phyloP scores from a whole-genome alignment of 768 basidiomycete species.

The Paxillus ammoniavirescens region DNA sequence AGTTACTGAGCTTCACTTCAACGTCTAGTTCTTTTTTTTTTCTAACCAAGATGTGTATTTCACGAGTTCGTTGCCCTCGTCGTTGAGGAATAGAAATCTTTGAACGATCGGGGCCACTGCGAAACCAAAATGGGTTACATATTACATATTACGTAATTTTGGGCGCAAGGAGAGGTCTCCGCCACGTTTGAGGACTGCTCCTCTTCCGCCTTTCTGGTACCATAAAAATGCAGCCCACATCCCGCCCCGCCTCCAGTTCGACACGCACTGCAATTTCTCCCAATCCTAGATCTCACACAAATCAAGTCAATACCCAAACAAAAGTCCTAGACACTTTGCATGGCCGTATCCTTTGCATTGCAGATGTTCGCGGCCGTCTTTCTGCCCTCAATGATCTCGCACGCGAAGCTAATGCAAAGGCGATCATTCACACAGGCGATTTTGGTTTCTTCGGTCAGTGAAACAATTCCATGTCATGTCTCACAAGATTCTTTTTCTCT shows the following conservation, averaged over 20 bases:
- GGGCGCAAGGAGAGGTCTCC: background rate
- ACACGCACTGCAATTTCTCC: slow-evolving; percentile 59
- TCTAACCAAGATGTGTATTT: slow-evolving; percentile 5
- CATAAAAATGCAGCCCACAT: slow-evolving; percentile 50
- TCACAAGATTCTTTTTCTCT: slow-evolving; percentile 4
- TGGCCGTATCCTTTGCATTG: slow-evolving; percentile 90
- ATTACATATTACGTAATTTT: slow-evolving; percentile 33
- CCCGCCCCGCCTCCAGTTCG: slow-evolving; percentile 60
- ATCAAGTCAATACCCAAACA: slow-evolving; percentile 70
- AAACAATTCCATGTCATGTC: slow-evolving; percentile 3
- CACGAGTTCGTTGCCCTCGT: slow-evolving; percentile 27
- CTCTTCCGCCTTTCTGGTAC: slow-evolving; percentile 19
- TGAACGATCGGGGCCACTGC: background rate
- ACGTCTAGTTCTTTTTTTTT: background rate
- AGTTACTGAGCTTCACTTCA: background rate
- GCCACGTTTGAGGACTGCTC: slow-evolving; percentile 7
- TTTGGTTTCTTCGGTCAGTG: slow-evolving; percentile 93
- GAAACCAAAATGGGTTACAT: slow-evolving; percentile 22
- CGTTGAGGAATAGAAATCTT: background rate
- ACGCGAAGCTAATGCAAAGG: slow-evolving; percentile 82
- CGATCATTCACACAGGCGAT: slow-evolving; percentile 96
- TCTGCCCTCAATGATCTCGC: slow-evolving; percentile 90
- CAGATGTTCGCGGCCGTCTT: slow-evolving; percentile 88
- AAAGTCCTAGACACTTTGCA: slow-evolving; percentile 76
- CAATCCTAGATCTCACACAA: slow-evolving; percentile 42